Base-by-base conservation (phyloP, 2,329 filamentous ascomycete genomes). In the Fusarium globosum region DNA sequence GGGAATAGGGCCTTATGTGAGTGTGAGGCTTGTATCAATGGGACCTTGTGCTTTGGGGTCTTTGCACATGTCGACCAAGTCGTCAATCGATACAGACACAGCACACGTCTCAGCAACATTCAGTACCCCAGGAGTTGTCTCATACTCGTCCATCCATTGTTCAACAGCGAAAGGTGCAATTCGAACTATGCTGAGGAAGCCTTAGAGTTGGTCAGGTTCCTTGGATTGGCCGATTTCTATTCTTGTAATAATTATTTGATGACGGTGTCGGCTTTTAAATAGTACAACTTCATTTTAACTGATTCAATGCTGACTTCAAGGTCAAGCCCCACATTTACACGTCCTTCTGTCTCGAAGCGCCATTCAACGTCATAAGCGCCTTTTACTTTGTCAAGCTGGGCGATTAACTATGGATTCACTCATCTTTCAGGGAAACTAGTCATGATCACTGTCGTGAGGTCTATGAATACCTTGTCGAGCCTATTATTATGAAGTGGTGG, bases 91-190 rank as follows among this genome's bases (percentile, higher is more conserved):
- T 28, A 96, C 85, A 7, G 92, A 94, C 6, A 92, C 90, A 63
- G 90, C 92, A 79, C 93, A 96, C 2, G 93, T 96, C 81, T 96
- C 93, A 65, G 93, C 92, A 55, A 96, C 88, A 80, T 97, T 95
- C 80, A 91, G 79, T 5, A 88, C 86, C 10, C 85, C 85, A 0
- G 87, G 86, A 6, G 86, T 89, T 14, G 76, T 85, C 79, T 91
- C 88, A 72, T 90, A 89, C 61, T 84, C 82, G 80, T 90, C 88
- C 88, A 92, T 91, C 90, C 90, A 92, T 81, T 90, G 82, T 83
- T 97, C 94, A 14, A 96, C 93, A 21, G 88, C 87, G 78, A 94
- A 94, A 2, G 72, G 85, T 26, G 86, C 83, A 70, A 93, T 87
- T 55, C 86, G 83, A 39, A 90, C 88, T 88, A 91, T 90, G 13